Conservation (phyloP, 176 grass and related monocot species). For the Urochloa ruziziensis region DNA sequence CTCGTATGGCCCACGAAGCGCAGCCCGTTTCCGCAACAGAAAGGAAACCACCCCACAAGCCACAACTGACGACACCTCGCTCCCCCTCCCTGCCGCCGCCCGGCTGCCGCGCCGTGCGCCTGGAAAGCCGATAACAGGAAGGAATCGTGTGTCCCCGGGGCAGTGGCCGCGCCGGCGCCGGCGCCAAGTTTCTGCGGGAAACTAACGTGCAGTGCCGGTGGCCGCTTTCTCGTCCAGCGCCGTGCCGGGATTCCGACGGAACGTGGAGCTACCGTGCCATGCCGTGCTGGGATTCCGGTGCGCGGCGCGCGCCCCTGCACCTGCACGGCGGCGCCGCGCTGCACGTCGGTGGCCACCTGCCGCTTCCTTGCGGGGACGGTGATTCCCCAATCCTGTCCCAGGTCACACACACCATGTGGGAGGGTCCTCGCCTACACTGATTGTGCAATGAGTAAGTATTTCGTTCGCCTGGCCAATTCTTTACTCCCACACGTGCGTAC, state of each 20-base stretch:
- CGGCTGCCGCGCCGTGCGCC: too few relatives aligned
- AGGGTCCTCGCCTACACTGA: neutral
- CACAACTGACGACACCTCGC: too few relatives aligned
- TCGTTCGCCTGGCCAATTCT: neutral
- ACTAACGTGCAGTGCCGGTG: neutral
- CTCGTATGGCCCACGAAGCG: too few relatives aligned
- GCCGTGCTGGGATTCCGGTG: neutral
- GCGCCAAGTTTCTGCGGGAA: neutral
- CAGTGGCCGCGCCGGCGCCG: too few relatives aligned
- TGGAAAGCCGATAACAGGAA: neutral
- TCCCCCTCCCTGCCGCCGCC: neutral
- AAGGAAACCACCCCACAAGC: neutral
- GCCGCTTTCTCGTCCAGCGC: neutral
- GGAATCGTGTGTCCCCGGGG: too few relatives aligned
- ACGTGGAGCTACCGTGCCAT: neutral
- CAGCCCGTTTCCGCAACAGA: neutral
- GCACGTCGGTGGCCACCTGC: neutral
- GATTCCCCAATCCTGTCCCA: neutral
- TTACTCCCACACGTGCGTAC: neutral
- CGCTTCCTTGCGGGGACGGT: constrained; percentile 5
- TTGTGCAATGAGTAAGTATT: neutral
- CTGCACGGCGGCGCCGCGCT: neutral
- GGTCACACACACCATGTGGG: neutral
- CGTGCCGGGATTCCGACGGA: neutral
- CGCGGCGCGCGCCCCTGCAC: neutral